phyloP scores from a whole-genome alignment of 1,284 basidiomycete genomes.

The Puccinia sorghi region DNA sequence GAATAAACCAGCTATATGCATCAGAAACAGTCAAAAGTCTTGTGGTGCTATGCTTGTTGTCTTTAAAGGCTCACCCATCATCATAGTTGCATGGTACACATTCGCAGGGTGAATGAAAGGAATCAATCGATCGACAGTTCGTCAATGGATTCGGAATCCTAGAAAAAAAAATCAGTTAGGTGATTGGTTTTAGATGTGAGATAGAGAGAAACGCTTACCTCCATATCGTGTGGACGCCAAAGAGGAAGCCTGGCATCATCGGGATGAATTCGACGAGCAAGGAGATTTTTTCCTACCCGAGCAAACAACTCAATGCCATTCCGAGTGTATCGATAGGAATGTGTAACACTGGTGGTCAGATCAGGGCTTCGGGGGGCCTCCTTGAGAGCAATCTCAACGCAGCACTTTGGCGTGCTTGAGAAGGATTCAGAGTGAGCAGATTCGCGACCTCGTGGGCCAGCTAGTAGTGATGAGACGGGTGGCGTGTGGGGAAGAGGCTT shows the following conservation, averaged over 20 bases:
- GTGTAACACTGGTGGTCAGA: neutral
- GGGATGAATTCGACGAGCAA: neutral
- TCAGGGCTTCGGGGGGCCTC: neutral
- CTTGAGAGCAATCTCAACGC: neutral
- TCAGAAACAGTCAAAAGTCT: no score
- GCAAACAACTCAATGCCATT: neutral
- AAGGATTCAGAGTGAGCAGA: neutral
- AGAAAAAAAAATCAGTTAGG: no score
- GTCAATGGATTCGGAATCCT: no score
- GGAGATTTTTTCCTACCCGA: neutral
- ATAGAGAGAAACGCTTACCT: neutral
- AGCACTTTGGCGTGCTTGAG: neutral
- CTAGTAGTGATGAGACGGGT: neutral
- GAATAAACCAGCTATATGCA: no score
- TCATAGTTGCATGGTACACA: no score
- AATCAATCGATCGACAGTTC: no score
- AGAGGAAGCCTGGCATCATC: neutral
- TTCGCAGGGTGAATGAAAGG: no score
- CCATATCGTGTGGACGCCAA: neutral
- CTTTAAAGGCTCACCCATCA: no score
- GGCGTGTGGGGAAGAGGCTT: neutral
- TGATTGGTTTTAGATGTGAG: no score
- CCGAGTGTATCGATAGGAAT: neutral
- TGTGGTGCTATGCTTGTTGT: no score
- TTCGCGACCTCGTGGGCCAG: neutral